phyloP scores from a whole-genome alignment of 108 stramenopile species.

The Craspedostauros australis region DNA sequence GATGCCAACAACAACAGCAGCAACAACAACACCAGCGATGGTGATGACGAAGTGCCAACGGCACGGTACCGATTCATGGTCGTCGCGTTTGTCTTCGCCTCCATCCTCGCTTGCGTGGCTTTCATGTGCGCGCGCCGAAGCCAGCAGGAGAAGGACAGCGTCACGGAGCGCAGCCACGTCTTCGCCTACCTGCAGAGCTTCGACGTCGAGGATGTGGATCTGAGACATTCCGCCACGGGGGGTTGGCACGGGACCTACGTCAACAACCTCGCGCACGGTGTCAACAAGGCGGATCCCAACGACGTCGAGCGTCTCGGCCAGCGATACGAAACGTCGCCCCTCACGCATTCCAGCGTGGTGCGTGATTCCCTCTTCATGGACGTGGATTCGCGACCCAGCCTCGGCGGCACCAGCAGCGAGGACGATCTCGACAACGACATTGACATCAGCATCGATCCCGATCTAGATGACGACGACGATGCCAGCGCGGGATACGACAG shows the following conservation, averaged over 20 bases:
- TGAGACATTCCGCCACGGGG: constrained; percentile 46
- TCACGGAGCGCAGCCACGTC: constrained; percentile 19
- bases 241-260: constrained; percentile 57
- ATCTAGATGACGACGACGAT: constrained; percentile 9
- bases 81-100: constrained; percentile 1
- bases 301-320: neutral
- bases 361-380: constrained; percentile 28
- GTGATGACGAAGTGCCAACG: neutral
- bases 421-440: neutral
- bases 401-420: neutral
- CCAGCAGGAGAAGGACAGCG: constrained; percentile 6
- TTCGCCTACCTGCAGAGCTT: constrained; percentile 38
- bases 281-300: constrained; percentile 27
- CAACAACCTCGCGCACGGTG: constrained; percentile 36
- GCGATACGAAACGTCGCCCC: constrained; percentile 7
- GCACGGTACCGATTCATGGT: too few species aligned
- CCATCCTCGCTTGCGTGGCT: neutral
- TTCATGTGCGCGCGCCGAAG: neutral
- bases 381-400: constrained; percentile 1
- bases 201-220: constrained; percentile 51
- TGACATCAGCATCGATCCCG: too few species aligned
- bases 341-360: constrained; percentile 25
- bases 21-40: neutral
- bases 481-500: too few species aligned
- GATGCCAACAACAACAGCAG: neutral